Evolutionary conservation across 148 eudicot species (phyloP), one percentile per base, ranked within the genome.

Genomic region (Rhododendron mucronatum): DNA sequence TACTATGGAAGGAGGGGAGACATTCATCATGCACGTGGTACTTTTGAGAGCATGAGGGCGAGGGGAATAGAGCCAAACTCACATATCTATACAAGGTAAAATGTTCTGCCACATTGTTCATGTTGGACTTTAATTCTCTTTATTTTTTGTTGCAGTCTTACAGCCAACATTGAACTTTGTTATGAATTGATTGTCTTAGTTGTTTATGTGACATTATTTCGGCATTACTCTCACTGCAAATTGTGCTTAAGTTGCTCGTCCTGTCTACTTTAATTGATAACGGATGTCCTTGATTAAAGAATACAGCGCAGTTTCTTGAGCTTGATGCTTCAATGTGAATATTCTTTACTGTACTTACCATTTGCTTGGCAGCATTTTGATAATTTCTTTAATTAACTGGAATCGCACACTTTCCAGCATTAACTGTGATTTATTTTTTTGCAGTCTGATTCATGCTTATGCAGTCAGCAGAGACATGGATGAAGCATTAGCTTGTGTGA

Each of bases 361-460:
- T 65, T 79, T 50, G 44, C 30, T 51, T 86, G 5, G 51, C 51
- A 39, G 39, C 15, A 47, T 82, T 61, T 33, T 82, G 21, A 23
- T 61, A 63, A 28, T 73, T 33, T 73, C 80, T 73, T 50, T 73
- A 73, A 73, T 71, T 67, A 50, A 30, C 3, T 41, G 61, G 79
- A 37, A 81, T 30, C 26, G 2, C 80, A 75, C 35, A 15, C 41
- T 86, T 88, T 81, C 71, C 63, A 45, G 77, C 73, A 39, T 85
- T 87, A 81, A 37, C 69, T 83, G 2, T 39, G 74, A 23, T 55
- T 87, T 47, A 8, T 86, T 88, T 85, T 65, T 82, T 83, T 93
- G 95, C 98, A 96, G 98, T 94, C 93, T 97, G 69, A 92, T 97
- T 85, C 98, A 97, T 90, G 99, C 99, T 85, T 97, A 94, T 89